Evolutionary conservation across 345 rosid genomes (phyloP).

Genomic region (Bruguiera parviflora): DNA sequence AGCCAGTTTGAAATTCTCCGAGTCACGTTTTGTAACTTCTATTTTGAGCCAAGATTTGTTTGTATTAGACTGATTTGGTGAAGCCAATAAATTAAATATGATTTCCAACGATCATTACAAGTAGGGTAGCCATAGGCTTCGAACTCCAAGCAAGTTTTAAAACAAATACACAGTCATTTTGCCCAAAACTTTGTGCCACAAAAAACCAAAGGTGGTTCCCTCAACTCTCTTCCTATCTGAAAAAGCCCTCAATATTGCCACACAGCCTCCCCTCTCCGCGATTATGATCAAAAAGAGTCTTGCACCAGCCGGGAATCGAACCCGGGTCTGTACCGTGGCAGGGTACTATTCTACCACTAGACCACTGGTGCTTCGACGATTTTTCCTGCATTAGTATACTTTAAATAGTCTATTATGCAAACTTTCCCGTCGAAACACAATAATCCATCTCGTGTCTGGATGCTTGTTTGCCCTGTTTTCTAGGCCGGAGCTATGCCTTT

Average conservation of each 20-base stretch:
- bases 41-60: too few species aligned
- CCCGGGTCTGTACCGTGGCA: constrained; percentile 82
- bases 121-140: constrained; percentile 64
- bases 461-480: too few species aligned
- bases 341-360: constrained; percentile 77
- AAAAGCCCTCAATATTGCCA: too few species aligned
- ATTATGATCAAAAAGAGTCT: accelerated
- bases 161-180: constrained; percentile 38
- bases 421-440: too few species aligned
- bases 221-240: constrained; percentile 68
- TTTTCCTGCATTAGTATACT: too few species aligned
- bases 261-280: too few species aligned
- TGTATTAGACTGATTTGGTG: not conserved
- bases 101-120: constrained; percentile 16
- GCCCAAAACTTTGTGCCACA: constrained; percentile 39
- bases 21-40: too few species aligned
- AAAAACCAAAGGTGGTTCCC: constrained; percentile 16
- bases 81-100: constrained; percentile 42
- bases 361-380: constrained; percentile 52
- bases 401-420: accelerated
- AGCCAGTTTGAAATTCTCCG: too few species aligned
- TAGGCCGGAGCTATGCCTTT: too few species aligned
- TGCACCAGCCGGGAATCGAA: constrained; percentile 55
- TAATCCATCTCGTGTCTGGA: too few species aligned
- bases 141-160: constrained; percentile 32